phyloP scores from a whole-genome alignment of 352 stramenopile genomes.

The Globisporangium megalacanthum region DNA sequence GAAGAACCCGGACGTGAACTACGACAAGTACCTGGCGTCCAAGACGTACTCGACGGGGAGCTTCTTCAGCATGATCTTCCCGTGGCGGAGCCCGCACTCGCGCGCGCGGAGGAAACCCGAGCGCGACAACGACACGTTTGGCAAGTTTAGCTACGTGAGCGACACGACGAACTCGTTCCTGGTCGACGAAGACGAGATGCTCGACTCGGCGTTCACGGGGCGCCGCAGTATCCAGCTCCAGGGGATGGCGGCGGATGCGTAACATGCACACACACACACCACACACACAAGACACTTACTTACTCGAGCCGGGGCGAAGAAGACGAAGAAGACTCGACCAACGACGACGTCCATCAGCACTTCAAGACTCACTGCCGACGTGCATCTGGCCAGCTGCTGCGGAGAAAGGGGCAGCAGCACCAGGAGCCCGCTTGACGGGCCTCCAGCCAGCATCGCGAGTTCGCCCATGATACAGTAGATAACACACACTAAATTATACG shows the following conservation, averaged over 20 bases:
- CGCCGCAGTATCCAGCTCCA: conserved; percentile 79
- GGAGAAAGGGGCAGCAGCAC: neutral
- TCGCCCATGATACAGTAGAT: conserved; percentile 13
- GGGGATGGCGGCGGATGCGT: conserved; percentile 70
- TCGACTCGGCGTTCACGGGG: conserved; percentile 78
- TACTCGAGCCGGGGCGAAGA: too few relatives aligned
- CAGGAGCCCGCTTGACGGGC: neutral
- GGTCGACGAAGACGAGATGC: conserved; percentile 87
- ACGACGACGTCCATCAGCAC: too few relatives aligned
- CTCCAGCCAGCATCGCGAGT: neutral
- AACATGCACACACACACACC: conserved; percentile 7
- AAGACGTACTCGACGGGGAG: conserved; percentile 74
- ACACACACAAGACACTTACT: too few relatives aligned
- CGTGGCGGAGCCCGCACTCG: conserved; percentile 59
- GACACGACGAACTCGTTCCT: conserved; percentile 86
- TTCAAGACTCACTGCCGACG: too few relatives aligned
- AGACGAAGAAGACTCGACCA: too few relatives aligned
- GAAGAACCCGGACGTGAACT: conserved; percentile 81
- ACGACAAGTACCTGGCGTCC: conserved; percentile 80
- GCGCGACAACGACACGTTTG: conserved; percentile 68
- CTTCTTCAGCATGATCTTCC: conserved; percentile 82
- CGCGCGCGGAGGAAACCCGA: conserved; percentile 44
- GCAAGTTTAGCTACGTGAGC: conserved; percentile 87
- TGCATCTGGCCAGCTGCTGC: too few relatives aligned
- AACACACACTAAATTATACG: conserved; percentile 5